A percentile compares a stretch with the other conserved stretches of the same genome.
Conservation (phyloP, 73 alveolate genomes). For the Paramecium pentaurelia region DNA sequence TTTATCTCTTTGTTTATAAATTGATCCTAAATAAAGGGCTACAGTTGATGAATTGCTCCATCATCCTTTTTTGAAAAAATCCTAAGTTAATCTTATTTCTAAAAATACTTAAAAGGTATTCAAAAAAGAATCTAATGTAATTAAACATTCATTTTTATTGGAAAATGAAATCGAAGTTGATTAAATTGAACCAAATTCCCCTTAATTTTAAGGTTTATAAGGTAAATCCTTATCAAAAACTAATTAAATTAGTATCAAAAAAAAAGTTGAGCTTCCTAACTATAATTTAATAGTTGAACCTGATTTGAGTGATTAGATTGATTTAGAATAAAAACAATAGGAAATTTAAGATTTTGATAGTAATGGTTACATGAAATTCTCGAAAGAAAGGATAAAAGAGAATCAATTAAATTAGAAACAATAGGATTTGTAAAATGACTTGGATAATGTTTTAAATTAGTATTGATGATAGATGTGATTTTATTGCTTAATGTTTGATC, state of each 20-base stretch:
- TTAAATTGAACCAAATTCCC: not conserved
- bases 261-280: not conserved
- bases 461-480: not conserved
- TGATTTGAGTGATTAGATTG: not conserved
- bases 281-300: not conserved
- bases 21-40: conserved; percentile 70
- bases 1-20: conserved; percentile 67
- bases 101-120: not conserved
- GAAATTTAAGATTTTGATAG: not conserved
- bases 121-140: not conserved
- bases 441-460: not conserved
- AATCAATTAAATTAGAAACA: not conserved
- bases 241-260: not conserved
- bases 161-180: not conserved
- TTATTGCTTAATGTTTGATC: not conserved
- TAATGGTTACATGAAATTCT: not conserved
- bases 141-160: not conserved
- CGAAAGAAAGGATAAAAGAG: not conserved
- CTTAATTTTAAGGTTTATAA: not conserved
- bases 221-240: not conserved
- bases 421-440: not conserved
- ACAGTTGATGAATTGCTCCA: conserved; percentile 66
- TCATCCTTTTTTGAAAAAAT: conserved; percentile 69
- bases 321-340: not conserved
- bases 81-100: not conserved